phyloP scores from a whole-genome alignment of 176 grass and related monocot genomes.

The Chrysopogon serrulatus region DNA sequence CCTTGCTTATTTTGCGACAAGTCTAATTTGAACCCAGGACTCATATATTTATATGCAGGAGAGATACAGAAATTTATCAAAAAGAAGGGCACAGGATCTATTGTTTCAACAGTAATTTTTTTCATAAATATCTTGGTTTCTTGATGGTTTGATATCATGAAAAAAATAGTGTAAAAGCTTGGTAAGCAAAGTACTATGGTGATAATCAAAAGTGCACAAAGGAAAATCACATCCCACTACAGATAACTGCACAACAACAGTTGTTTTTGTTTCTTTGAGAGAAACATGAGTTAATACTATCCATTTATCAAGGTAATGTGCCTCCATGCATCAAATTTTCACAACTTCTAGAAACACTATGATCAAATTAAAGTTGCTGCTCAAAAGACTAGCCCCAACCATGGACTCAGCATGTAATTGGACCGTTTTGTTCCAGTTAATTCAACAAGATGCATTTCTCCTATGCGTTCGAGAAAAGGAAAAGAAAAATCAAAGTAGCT shows the following conservation, averaged over 20 bases:
- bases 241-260: background rate
- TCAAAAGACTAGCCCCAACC: background rate
- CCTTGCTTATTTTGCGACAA: background rate
- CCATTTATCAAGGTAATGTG: background rate
- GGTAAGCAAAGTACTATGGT: background rate
- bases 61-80: background rate
- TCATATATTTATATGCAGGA: background rate
- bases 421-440: background rate
- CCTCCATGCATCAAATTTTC: background rate
- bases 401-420: background rate
- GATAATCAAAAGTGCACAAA: background rate
- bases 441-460: background rate
- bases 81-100: background rate
- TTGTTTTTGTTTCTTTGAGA: background rate
- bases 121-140: conserved; percentile 6
- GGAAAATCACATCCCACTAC: background rate
- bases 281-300: background rate
- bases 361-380: background rate
- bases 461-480: background rate
- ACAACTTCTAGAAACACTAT: background rate
- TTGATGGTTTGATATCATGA: background rate
- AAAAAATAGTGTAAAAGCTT: background rate
- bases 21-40: background rate
- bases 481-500: background rate
- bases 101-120: background rate